A percentile compares a stretch with the other conserved stretches of the same genome.
These are phyloP conservation scores for Drosera spatulata DNA, from an alignment of 179 eudicot species.

Conservation along the genomic window DNA sequence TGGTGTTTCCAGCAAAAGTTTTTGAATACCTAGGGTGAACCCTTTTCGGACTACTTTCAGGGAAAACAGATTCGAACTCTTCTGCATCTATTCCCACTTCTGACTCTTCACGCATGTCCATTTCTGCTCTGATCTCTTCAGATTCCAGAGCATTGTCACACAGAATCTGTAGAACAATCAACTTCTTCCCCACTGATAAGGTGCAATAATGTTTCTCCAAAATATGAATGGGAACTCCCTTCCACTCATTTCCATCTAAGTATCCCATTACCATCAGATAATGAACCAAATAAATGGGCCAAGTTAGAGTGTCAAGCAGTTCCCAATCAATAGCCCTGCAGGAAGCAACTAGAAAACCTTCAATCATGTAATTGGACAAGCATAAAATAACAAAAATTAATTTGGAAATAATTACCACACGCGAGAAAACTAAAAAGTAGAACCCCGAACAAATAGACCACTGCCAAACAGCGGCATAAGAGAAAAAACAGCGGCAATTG, in stretches of 20 bases:
- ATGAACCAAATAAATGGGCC: conserved; percentile 73
- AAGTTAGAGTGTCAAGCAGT: conserved; percentile 81
- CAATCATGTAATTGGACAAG: background rate
- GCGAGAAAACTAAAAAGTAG: no score
- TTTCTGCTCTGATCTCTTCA: conserved; percentile 70
- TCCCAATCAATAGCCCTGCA: conserved; percentile 76
- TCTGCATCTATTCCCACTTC: conserved; percentile 66
- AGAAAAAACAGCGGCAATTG: no score
- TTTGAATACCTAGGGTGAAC: conserved; percentile 48
- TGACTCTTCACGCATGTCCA: conserved; percentile 61
- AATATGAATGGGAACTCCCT: conserved; percentile 46
- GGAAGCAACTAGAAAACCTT: conserved; percentile 3
- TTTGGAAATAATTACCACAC: no score
- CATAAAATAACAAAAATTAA: no score
- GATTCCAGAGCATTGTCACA: conserved; percentile 72
- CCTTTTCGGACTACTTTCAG: conserved; percentile 42
- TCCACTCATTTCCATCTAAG: conserved; percentile 56
- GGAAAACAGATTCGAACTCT: conserved; percentile 12
- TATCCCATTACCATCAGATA: conserved; percentile 66
- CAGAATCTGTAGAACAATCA: conserved; percentile 56
- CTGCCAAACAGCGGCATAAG: no score
- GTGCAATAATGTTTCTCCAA: conserved; percentile 59
- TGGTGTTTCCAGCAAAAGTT: conserved; percentile 31
- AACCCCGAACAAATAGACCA: no score
- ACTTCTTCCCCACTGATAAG: conserved; percentile 50